phyloP scores from a whole-genome alignment of 495 filamentous ascomycete genomes.

The Symbiotaphrina buchneri region DNA sequence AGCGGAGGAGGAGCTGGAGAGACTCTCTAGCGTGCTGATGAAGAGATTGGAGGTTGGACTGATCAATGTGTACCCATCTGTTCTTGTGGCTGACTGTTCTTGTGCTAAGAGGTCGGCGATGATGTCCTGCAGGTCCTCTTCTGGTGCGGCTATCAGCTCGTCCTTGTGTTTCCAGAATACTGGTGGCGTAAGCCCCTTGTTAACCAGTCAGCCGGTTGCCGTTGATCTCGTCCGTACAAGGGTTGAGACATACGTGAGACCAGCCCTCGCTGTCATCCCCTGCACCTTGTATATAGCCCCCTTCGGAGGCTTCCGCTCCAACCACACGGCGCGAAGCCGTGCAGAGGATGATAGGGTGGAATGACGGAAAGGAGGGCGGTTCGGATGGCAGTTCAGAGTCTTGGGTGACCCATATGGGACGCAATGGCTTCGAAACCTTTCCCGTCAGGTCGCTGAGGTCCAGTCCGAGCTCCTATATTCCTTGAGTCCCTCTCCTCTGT shows the following conservation, averaged over 20 bases:
- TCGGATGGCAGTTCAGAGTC: slow-evolving; percentile 13
- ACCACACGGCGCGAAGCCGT: slow-evolving; percentile 50
- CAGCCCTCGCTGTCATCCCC: slow-evolving; percentile 86
- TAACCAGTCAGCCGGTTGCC: slow-evolving; percentile 1
- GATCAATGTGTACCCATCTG: slow-evolving; percentile 8
- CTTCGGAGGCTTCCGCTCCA: slow-evolving; percentile 40
- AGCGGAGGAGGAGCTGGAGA: slow-evolving; percentile 1
- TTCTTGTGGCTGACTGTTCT: slow-evolving; percentile 5
- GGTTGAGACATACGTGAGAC: slow-evolving; percentile 22
- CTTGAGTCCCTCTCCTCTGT: not conserved
- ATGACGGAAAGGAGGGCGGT: slow-evolving; percentile 21
- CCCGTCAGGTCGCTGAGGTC: slow-evolving; percentile 15
- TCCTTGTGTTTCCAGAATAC: slow-evolving; percentile 55
- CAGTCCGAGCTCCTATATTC: slow-evolving; percentile 9
- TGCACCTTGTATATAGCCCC: slow-evolving; percentile 82
- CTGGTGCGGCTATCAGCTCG: slow-evolving; percentile 28
- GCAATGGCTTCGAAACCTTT: slow-evolving; percentile 30
- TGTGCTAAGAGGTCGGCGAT: slow-evolving; percentile 30
- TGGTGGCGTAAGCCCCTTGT: slow-evolving; percentile 42
- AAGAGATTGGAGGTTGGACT: slow-evolving; percentile 12
- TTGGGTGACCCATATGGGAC: slow-evolving; percentile 39
- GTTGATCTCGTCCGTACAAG: not conserved
- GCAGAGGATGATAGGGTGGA: slow-evolving; percentile 53
- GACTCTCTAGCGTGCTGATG: slow-evolving; percentile 10
- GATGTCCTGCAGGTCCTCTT: slow-evolving; percentile 39